These are phyloP conservation scores for Xylaria flabelliformis DNA, from an alignment of 495 filamentous ascomycete genomes.

Conservation along the genomic window DNA sequence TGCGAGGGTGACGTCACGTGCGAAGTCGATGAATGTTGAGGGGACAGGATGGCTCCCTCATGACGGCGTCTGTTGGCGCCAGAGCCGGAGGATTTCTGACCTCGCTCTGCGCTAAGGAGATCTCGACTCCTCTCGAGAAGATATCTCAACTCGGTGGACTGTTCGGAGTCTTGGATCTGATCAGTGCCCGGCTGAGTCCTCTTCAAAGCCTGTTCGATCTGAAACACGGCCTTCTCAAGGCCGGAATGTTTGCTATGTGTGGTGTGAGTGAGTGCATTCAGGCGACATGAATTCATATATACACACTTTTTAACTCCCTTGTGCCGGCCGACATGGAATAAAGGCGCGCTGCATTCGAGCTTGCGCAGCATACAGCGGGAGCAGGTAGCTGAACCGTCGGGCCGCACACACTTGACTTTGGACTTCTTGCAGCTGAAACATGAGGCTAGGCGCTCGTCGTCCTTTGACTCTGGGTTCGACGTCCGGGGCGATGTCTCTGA, in stretches of 20 bases:
- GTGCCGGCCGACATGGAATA: constrained; percentile 72
- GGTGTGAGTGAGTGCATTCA: constrained; percentile 22
- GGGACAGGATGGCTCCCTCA: constrained; percentile 36
- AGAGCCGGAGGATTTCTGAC: constrained; percentile 30
- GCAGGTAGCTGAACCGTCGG: constrained; percentile 60
- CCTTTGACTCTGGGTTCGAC: constrained; percentile 37
- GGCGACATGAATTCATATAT: constrained; percentile 16
- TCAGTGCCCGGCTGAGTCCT: constrained; percentile 59
- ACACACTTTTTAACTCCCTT: constrained; percentile 75
- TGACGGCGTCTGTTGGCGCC: constrained; percentile 28
- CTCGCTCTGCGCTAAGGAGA: constrained; percentile 40
- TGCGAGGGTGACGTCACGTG: constrained; percentile 38
- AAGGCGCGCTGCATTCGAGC: constrained; percentile 68
- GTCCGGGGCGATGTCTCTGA: constrained; percentile 37
- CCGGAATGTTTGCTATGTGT: constrained; percentile 69
- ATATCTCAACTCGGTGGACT: constrained; percentile 61
- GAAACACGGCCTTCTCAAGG: constrained; percentile 73
- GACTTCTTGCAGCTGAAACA: constrained; percentile 72
- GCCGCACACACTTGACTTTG: constrained; percentile 65
- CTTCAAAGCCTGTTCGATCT: constrained; percentile 74
- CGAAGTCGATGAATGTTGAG: constrained; percentile 40
- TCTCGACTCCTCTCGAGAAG: constrained; percentile 58
- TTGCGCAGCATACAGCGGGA: constrained; percentile 66
- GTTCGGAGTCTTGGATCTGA: constrained; percentile 58
- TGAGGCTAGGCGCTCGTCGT: constrained; percentile 56